Conservation (phyloP, 495 filamentous ascomycete species). For the Evernia prunastri region DNA sequence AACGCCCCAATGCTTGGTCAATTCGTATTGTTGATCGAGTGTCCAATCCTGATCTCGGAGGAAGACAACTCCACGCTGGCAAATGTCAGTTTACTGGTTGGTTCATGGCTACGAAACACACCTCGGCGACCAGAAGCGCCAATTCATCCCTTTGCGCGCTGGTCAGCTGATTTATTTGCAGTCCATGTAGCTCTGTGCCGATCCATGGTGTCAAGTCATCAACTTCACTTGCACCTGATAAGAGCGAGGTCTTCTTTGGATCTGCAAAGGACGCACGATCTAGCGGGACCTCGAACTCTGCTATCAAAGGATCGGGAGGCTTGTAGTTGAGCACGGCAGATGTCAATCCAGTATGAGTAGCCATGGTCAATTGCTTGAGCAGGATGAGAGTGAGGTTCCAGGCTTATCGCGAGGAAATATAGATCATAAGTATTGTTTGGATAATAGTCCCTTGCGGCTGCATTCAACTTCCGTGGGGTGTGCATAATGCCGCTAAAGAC, state of each 20-base stretch:
- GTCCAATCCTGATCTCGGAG: slow-evolving; percentile 41
- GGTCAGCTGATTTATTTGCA: slow-evolving; percentile 40
- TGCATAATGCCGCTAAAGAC: slow-evolving; percentile 5
- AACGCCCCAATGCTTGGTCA: slow-evolving; percentile 27
- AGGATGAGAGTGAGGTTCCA: slow-evolving; percentile 1
- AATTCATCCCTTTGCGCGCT: slow-evolving; percentile 38
- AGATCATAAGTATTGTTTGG: slow-evolving; percentile 1
- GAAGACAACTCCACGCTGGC: slow-evolving; percentile 35
- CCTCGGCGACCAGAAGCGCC: slow-evolving; percentile 39
- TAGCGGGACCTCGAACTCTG: slow-evolving; percentile 11
- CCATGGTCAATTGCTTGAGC: slow-evolving; percentile 17
- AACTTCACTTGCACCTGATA: slow-evolving; percentile 22
- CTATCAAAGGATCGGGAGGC: slow-evolving; percentile 16
- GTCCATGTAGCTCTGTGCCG: slow-evolving; percentile 38
- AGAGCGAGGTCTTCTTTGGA: slow-evolving; percentile 19
- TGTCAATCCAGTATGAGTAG: slow-evolving; percentile 22
- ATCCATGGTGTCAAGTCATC: slow-evolving; percentile 37
- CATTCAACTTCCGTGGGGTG: slow-evolving; percentile 5
- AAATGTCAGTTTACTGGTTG: slow-evolving; percentile 5
- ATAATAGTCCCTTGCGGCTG: neutral
- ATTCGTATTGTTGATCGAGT: slow-evolving; percentile 28
- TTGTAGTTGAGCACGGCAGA: slow-evolving; percentile 18
- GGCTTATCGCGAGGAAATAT: slow-evolving; percentile 9
- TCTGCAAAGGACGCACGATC: slow-evolving; percentile 21
- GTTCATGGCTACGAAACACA: neutral